Base-by-base conservation (phyloP, 352 stramenopile genomes). In the Pythium sukuiense region DNA sequence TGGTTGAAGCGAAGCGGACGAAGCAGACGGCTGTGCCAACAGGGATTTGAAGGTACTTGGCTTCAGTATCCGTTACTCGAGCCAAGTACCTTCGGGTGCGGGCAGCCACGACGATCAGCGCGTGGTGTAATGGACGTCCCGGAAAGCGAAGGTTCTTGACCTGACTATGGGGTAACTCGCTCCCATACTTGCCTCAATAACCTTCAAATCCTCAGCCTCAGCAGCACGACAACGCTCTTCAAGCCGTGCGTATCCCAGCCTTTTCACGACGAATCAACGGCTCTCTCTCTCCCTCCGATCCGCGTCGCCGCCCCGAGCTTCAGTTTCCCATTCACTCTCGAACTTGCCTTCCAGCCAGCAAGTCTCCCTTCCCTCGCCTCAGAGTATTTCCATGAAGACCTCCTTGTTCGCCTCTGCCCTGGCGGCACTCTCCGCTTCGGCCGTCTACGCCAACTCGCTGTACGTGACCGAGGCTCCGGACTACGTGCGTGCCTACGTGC, bases 401-500 rank as follows among this genome's bases (percentile, higher is more conserved):
- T 41, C n/a, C 9, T 30, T 52, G 26, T 43, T 63, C 43, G 39
- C 41, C 16, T 18, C 57, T 18, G 39, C 18, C 2, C 29, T 26
- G 27, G 57, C 27, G 13, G 45, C 57, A 6, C n/a, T 43, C 29
- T 43, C 45, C 13, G 26, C 45, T 0, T n/a, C 57, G 2, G 41
- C 37, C 2, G 2, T 55, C 27, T 41, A 39, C 5, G 6, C 16
- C 16, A n/a, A 39, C 46, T 65, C 77, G 33, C 71, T 85, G 55
- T 69, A 80, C 55, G 77, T 85, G 26, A 69, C 79, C 50, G 67
- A 76, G 16, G 69, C 77, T 0, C 77, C 77, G 9, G 63, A 78
- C n/a, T 73, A 76, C 18, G 61, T 81, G 5, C 73, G 73, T 7
- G 59, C 77, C 8, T 85, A 85, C 55, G 76, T 85, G 33, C 62